These are phyloP conservation scores for Yamadazyma atmosphaerica DNA, from an alignment of 1,139 yeast genomes.

Conservation along the genomic window DNA sequence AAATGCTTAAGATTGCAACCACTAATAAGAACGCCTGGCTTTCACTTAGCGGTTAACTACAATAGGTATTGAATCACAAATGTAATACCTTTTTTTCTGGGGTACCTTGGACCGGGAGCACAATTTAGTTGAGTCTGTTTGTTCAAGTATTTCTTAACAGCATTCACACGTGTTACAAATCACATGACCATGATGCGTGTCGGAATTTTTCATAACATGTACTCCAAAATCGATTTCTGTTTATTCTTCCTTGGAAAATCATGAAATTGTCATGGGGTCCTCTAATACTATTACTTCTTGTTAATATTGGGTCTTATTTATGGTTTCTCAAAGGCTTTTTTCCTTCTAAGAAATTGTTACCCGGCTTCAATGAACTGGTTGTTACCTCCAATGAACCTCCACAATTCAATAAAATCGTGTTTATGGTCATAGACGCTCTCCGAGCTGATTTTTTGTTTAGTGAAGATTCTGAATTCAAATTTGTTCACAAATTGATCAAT, in stretches of 20 bases:
- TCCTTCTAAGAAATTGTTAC: constrained; percentile 76
- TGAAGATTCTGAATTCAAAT: constrained; percentile 57
- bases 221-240: too few species aligned
- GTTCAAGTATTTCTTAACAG: not conserved
- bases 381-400: constrained; percentile 26
- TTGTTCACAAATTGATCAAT: constrained; percentile 65
- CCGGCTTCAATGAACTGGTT: constrained; percentile 49
- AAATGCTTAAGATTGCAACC: too few species aligned
- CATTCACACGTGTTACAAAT: not conserved
- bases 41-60: not conserved
- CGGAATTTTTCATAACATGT: not conserved
- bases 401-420: constrained; percentile 64
- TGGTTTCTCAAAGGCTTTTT: constrained; percentile 82
- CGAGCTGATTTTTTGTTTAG: constrained; percentile 84
- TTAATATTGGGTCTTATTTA: constrained; percentile 27
- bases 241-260: not conserved
- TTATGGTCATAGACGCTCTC: constrained; percentile 92
- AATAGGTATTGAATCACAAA: not conserved
- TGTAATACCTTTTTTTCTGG: too few species aligned
- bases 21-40: too few species aligned
- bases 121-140: too few species aligned
- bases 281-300: constrained; percentile 4
- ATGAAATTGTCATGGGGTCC: constrained; percentile 9
- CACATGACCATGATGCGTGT: not conserved
- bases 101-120: too few species aligned